Base-by-base conservation (phyloP, 805 yeast species). In the Kodamaea neixiangensis region DNA sequence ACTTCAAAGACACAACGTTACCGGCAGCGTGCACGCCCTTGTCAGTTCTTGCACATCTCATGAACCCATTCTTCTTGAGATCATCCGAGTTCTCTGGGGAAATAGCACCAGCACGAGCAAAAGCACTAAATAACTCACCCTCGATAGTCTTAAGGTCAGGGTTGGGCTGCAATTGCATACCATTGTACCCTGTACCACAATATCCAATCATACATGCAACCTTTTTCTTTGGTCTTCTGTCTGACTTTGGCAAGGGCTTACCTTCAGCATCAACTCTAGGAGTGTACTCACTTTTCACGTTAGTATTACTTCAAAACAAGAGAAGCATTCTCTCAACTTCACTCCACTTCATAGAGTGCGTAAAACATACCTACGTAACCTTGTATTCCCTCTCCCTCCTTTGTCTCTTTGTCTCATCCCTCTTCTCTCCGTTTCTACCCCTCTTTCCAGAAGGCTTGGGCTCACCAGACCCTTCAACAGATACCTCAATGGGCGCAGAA, bases 21-120 rank as follows among this genome's bases (percentile, higher is more conserved):
- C 97, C 97, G 1, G 97, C 97, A 10, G 98, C 97, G 69, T 92
- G 98, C 19, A 92, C 98, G 54, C 97, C 98, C 68, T 93, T 93
- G 68, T 92, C 98, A 3, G 93, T 87, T 71, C 93, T 78, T 3
- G 93, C 93, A 47, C 92, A 89, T 67, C 94, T 78, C 89, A 85
- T 86, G 63, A 93, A 88, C 0, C 94, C 91, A 48, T 84, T 81
- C 65, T 92, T 92, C 64, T 89, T 91, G 61, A 92, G 81, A 65
- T 93, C 97, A 52, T 84, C 86, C 5, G 96, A 82, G 67, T 92
- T 92, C 60, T 88, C 94, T 52, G 82, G 81, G 0, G 96, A 87
- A 50, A 92, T 81, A 3, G 96, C 97, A 15, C 96, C 97, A 1
- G 96, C 91, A 50, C 80, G 79, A 61, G 89, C 78, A 63, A 93